Percentiles rank a stretch among this genome's conserved stretches.
Evolutionary conservation across 1,284 basidiomycete genomes (phyloP).

Genomic region (Termitomyces sp.): DNA sequence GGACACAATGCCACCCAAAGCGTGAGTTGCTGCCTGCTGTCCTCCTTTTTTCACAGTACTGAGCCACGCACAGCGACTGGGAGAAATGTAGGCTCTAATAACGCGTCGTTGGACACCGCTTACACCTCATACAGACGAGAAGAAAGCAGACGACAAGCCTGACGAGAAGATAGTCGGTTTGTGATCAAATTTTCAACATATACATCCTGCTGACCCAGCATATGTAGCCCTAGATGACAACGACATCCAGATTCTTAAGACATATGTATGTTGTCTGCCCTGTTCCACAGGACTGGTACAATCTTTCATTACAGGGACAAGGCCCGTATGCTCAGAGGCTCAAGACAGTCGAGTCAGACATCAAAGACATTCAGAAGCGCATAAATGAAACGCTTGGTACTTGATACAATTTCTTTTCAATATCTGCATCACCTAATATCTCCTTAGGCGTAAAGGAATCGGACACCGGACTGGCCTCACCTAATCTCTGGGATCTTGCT

Average conservation of each 20-base stretch:
- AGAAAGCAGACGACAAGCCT: conserved; percentile 76
- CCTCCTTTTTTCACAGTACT: conserved; percentile 10
- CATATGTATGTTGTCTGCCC: conserved; percentile 80
- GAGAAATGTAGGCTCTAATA: conserved; percentile 78
- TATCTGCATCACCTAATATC: conserved; percentile 11
- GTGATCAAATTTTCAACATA: conserved; percentile 24
- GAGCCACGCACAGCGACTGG: conserved; percentile 69
- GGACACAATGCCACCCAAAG: conserved; percentile 76
- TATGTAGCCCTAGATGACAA: conserved; percentile 87
- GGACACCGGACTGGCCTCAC: conserved; percentile 94
- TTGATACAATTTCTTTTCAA: conserved; percentile 18
- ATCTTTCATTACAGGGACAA: conserved; percentile 69
- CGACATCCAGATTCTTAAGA: conserved; percentile 99
- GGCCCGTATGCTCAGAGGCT: conserved; percentile 91
- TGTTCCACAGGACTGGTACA: conserved; percentile 4
- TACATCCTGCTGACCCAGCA: background rate
- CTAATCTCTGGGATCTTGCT: conserved; percentile 93
- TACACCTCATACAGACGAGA: conserved; percentile 55
- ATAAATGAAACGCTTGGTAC: conserved; percentile 94
- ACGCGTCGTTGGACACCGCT: conserved; percentile 10
- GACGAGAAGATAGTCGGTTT: conserved; percentile 90
- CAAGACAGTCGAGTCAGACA: conserved; percentile 88
- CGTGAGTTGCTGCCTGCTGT: conserved; percentile 37
- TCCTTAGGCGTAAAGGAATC: conserved; percentile 87
- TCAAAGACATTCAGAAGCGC: conserved; percentile 95